Percentiles rank a stretch among this genome's conserved stretches.
Conservation (phyloP, 176 grass and related monocot species). For the Triticum turgidum region DNA sequence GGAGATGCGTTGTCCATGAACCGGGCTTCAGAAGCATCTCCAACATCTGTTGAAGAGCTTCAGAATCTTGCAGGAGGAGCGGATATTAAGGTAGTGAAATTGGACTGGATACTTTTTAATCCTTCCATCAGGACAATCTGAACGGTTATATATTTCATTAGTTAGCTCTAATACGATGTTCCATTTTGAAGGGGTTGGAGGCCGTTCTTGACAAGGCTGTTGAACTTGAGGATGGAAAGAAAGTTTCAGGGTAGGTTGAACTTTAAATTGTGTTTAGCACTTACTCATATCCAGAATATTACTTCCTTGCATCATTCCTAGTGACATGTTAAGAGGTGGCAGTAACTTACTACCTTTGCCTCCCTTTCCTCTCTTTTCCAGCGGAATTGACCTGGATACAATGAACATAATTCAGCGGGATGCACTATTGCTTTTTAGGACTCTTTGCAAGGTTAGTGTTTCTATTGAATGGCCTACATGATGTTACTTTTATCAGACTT, state of each 20-base stretch:
- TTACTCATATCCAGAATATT: conserved; percentile 22
- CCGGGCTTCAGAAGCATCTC: conserved; percentile 51
- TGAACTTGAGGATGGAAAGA: conserved; percentile 96
- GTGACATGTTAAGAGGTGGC: background rate
- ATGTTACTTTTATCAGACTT: conserved; percentile 17
- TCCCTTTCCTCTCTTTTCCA: conserved; percentile 13
- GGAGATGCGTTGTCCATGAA: conserved; percentile 85
- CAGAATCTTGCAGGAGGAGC: conserved; percentile 96
- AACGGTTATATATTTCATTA: conserved; percentile 29
- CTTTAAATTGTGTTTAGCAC: conserved; percentile 24
- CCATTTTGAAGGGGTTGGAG: conserved; percentile 79
- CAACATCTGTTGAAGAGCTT: conserved; percentile 91
- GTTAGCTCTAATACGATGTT: conserved; percentile 27
- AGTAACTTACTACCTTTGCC: conserved; percentile 20
- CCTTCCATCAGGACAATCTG: background rate
- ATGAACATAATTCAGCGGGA: conserved; percentile 89
- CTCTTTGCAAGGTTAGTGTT: conserved; percentile 88
- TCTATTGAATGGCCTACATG: conserved; percentile 34
- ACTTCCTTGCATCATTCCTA: conserved; percentile 25
- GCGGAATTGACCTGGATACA: conserved; percentile 90
- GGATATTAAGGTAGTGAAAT: conserved; percentile 82
- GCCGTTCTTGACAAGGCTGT: conserved; percentile 98
- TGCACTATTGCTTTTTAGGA: conserved; percentile 88
- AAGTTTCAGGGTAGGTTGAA: conserved; percentile 72
- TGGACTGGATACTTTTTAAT: conserved; percentile 29